Conservation (phyloP, 1,139 yeast species). For the Yamadazyma buinensis region DNA sequence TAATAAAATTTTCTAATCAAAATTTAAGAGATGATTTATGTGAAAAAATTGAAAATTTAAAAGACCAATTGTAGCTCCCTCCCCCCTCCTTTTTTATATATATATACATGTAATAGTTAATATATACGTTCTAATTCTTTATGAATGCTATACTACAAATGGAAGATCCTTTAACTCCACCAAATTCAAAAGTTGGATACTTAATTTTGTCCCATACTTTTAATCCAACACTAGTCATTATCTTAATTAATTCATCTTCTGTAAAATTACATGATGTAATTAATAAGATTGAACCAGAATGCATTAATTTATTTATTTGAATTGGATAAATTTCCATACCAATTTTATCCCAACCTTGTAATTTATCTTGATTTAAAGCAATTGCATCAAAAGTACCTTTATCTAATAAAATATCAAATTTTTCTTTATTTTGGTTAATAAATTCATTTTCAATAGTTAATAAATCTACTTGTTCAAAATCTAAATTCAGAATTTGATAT, state of each 20-base stretch:
- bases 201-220: conserved; percentile 58
- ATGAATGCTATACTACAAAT: conserved; percentile 82
- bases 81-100: too few relatives aligned
- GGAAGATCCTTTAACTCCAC: conserved; percentile 83
- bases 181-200: conserved; percentile 83
- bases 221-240: conserved; percentile 47
- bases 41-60: conserved; percentile 46
- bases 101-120: too few relatives aligned
- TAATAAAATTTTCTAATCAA: conserved; percentile 65
- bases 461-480: conserved; percentile 47
- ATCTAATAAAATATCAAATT: conserved; percentile 75
- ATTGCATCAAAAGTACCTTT: conserved; percentile 97
- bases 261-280: conserved; percentile 97
- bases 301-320: conserved; percentile 56
- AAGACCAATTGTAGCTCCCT: not conserved
- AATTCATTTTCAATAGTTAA: conserved; percentile 31
- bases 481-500: conserved; percentile 28
- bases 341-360: conserved; percentile 20
- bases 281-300: conserved; percentile 55
- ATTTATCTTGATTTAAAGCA: conserved; percentile 65
- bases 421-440: conserved; percentile 25
- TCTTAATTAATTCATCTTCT: conserved; percentile 59
- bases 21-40: conserved; percentile 58
- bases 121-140: conserved; percentile 11
- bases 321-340: conserved; percentile 64